phyloP scores from a whole-genome alignment of 2,329 filamentous ascomycete species.

The Phoma sp. region DNA sequence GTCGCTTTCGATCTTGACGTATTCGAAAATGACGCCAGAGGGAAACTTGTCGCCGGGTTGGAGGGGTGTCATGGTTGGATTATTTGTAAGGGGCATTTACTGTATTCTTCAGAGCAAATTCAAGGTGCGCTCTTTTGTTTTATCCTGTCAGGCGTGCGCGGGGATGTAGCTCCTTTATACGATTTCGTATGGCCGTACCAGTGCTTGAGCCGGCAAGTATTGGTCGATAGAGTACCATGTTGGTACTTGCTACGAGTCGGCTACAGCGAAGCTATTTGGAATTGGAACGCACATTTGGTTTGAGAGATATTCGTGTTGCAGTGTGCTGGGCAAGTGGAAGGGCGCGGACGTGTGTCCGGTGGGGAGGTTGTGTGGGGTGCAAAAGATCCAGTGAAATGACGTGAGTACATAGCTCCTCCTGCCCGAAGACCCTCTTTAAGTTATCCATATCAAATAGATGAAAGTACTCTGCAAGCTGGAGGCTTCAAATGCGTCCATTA shows the following conservation, averaged over 20 bases:
- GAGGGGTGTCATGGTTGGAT: not conserved
- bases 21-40: not conserved
- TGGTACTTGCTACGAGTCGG: not conserved
- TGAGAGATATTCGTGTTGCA: not conserved
- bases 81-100: too few species aligned
- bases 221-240: not conserved
- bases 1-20: slow-evolving; percentile 5
- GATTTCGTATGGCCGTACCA: too few species aligned
- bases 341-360: not conserved
- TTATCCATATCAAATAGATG: too few species aligned
- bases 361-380: not conserved
- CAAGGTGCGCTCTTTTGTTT: too few species aligned
- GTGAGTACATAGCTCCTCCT: not conserved
- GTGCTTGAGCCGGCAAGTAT: too few species aligned
- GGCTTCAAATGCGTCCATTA: too few species aligned
- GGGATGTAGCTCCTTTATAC: not conserved
- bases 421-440: too few species aligned
- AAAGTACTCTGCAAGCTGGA: too few species aligned
- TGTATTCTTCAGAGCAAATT: too few species aligned
- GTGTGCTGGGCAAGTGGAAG: not conserved
- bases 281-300: not conserved
- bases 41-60: slow-evolving; percentile 3
- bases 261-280: not conserved
- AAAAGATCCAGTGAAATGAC: not conserved
- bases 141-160: too few species aligned